phyloP scores from a whole-genome alignment of 352 stramenopile species.

The Globisporangium cylindrosporum region DNA sequence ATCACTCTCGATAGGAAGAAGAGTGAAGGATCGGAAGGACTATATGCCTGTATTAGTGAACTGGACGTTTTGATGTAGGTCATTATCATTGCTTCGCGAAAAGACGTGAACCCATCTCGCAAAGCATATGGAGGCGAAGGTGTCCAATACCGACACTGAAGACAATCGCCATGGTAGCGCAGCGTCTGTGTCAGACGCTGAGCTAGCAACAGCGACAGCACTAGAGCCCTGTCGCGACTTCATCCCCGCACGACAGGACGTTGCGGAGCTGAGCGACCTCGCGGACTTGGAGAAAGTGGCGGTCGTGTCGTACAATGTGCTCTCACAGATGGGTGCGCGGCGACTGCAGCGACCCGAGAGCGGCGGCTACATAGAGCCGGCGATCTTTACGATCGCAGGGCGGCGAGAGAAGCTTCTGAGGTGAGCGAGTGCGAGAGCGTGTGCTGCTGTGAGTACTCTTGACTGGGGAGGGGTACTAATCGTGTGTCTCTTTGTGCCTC shows the following conservation, averaged over 20 bases:
- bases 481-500: neutral
- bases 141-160: neutral
- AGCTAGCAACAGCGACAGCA: neutral
- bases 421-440: constrained; percentile 19
- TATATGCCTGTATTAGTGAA: too few species aligned
- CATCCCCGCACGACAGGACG: constrained; percentile 37
- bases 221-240: constrained; percentile 29
- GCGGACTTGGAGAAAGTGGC: constrained; percentile 59
- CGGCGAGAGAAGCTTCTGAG: constrained; percentile 53
- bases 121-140: neutral
- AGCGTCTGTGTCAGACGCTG: neutral
- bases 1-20: too few species aligned
- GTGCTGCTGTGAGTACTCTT: neutral
- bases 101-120: too few species aligned
- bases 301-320: constrained; percentile 79
- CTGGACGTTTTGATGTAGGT: too few species aligned
- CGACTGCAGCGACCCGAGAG: constrained; percentile 42
- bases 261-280: constrained; percentile 40
- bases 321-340: constrained; percentile 74
- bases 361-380: constrained; percentile 40
- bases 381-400: constrained; percentile 53
- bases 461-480: too few species aligned
- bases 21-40: too few species aligned
- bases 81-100: too few species aligned
- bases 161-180: neutral